These are phyloP conservation scores for Neurospora intermedia DNA, from an alignment of 495 filamentous ascomycete species.

Conservation along the genomic window DNA sequence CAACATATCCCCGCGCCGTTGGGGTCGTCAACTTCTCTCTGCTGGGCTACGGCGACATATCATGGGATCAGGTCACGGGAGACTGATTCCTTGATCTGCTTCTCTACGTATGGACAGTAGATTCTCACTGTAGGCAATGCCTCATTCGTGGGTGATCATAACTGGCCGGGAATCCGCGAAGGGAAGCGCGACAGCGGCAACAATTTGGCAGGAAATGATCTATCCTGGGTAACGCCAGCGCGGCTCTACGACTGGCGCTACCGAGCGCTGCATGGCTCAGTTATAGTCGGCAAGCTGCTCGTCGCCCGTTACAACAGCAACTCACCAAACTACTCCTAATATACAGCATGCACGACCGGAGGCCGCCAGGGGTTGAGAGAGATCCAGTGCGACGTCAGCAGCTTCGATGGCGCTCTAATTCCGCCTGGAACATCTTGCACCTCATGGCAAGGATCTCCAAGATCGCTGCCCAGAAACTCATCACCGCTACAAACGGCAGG, in stretches of 20 bases:
- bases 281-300: slow-evolving; percentile 34
- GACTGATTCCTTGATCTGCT: background rate
- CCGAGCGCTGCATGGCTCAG: slow-evolving; percentile 42
- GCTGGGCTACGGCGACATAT: background rate
- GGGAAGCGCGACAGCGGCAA: slow-evolving; percentile 36
- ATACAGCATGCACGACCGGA: slow-evolving; percentile 46
- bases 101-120: background rate
- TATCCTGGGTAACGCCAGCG: slow-evolving; percentile 38
- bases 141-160: slow-evolving; percentile 37
- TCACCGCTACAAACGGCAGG: slow-evolving; percentile 34
- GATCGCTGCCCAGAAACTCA: slow-evolving; percentile 29
- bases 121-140: slow-evolving; percentile 35
- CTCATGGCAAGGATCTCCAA: slow-evolving; percentile 35
- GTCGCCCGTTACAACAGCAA: slow-evolving; percentile 33
- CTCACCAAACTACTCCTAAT: slow-evolving; percentile 39
- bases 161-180: slow-evolving; percentile 34
- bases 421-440: slow-evolving; percentile 34
- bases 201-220: slow-evolving; percentile 30
- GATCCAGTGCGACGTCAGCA: slow-evolving; percentile 41
- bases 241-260: slow-evolving; percentile 34
- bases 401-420: slow-evolving; percentile 56
- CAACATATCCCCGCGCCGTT: background rate
- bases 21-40: background rate
- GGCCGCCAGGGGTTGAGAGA: slow-evolving; percentile 47
- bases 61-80: background rate